A percentile compares a stretch with the other conserved stretches of the same genome.
phyloP scores from a whole-genome alignment of 2,329 filamentous ascomycete species.

The Curvularia verruculosa region DNA sequence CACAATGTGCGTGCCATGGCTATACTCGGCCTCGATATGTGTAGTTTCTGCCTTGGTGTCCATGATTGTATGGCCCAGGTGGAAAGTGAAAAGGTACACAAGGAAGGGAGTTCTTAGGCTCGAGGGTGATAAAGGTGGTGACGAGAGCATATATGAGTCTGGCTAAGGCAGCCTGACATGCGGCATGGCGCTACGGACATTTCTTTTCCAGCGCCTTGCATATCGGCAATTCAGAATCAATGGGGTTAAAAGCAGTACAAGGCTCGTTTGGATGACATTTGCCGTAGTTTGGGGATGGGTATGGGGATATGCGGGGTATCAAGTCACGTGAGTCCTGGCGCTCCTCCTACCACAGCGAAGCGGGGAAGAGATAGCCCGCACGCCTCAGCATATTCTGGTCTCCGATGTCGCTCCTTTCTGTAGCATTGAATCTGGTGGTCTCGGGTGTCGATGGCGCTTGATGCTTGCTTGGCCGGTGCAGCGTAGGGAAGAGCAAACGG shows the following conservation, averaged over 20 bases:
- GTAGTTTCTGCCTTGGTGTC: conserved; percentile 24
- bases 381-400: background rate
- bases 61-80: conserved; percentile 16
- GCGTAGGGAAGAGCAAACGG: conserved; percentile 7
- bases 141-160: background rate
- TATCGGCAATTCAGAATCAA: conserved; percentile 21
- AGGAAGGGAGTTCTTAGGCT: background rate
- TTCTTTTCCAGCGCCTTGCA: conserved; percentile 7
- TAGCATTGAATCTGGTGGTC: background rate
- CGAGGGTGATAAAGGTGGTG: conserved; percentile 1
- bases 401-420: background rate
- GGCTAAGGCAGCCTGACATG: conserved; percentile 4
- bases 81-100: background rate
- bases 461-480: background rate
- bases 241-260: background rate
- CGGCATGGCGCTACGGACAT: conserved; percentile 1
- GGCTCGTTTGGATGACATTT: conserved; percentile 14
- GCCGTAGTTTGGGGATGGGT: conserved; percentile 6
- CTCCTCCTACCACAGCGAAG: conserved; percentile 1
- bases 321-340: conserved; percentile 13
- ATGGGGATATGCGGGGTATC: conserved; percentile 21
- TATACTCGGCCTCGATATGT: conserved; percentile 22
- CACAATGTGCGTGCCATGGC: conserved; percentile 25
- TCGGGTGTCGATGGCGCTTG: background rate
- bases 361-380: conserved; percentile 6